Evolutionary conservation across 1,284 basidiomycete species (phyloP), one percentile per base, ranked within the genome.

Genomic region (Irpex sp.): DNA sequence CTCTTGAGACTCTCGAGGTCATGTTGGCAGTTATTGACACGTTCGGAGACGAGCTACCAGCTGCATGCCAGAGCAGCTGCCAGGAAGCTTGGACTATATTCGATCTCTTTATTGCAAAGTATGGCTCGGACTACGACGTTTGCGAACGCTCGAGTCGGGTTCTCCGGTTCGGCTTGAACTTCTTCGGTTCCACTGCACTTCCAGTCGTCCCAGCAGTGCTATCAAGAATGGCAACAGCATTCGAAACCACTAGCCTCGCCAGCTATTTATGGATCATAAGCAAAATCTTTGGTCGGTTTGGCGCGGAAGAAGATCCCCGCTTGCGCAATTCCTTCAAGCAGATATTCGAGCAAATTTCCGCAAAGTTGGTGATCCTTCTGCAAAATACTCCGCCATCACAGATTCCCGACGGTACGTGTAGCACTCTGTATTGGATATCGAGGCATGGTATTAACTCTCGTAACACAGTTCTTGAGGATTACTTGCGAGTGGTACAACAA

Each of bases 191-290:
- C 47, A 76, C 87, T 0, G 86, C 89, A 1, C 79, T 90, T 58
- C 79, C 88, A 2, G 81, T 96, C 50, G 81, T 93, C 7, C 84
- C 93, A 19, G 79, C 87, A 0, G 79, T 97, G 0, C 74, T 98
- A 55, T 81, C 83, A 15, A 83, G 94, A 58, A 89, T 98, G 87
- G 83, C 89, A 0, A 70, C 82, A 4, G 83, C 85, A 11, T 99
- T 98, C 70, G 91, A 94, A 67, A 76, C 81, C 15, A 94, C 93
- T 0, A 93, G 93, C 0, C 89, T 89, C 70, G 86, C 96, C 0
- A 91, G 93, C 68, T 98, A 95, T 76, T 76, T 98, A 11, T 99
- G 97, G 97, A 95, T 99, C 66, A 87, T 89, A 15, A 92, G 94
- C 57, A 97, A 97, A 75, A 78, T 92, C 21, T 82, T 94, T 11